Percentiles rank a stretch among this genome's conserved stretches.
Conservation (phyloP, 163 green algal genomes). For the Volvox carteri region DNA sequence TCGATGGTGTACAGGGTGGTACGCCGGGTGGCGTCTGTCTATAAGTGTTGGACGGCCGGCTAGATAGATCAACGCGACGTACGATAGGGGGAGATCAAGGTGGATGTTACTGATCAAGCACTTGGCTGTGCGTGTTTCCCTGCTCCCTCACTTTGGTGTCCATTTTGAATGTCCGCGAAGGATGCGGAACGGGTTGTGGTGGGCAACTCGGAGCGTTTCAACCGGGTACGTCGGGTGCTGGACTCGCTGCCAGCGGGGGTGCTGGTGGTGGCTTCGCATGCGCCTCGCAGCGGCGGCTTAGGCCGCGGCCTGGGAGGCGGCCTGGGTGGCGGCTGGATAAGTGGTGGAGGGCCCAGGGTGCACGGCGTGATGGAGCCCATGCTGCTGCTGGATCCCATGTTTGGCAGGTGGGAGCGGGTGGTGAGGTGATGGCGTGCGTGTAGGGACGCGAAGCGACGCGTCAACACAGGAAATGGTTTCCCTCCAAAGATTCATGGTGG, state of each 20-base stretch:
- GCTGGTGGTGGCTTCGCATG: constrained; percentile 20
- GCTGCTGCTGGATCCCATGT: constrained; percentile 15
- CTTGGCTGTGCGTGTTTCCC: background rate
- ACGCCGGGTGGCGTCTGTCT: too few species aligned
- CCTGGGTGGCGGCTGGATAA: background rate
- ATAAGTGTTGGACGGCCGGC: too few species aligned
- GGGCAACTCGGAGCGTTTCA: background rate
- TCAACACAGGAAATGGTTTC: too few species aligned
- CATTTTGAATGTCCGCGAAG: background rate
- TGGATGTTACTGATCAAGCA: too few species aligned
- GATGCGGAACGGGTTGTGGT: constrained; percentile 13
- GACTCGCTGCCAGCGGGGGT: background rate
- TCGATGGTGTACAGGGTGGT: too few species aligned
- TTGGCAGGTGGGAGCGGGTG: constrained; percentile 4
- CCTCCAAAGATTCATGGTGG: too few species aligned
- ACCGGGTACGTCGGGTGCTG: background rate
- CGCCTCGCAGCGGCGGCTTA: background rate
- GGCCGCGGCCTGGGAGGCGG: background rate
- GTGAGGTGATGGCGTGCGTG: too few species aligned
- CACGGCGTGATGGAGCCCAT: background rate
- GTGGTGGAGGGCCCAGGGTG: background rate
- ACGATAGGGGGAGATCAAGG: too few species aligned
- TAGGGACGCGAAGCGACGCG: too few species aligned
- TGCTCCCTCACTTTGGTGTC: too few species aligned
- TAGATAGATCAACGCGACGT: too few species aligned